phyloP scores from a whole-genome alignment of 257 asterid species.

The Nicotiana tomentosiformis region DNA sequence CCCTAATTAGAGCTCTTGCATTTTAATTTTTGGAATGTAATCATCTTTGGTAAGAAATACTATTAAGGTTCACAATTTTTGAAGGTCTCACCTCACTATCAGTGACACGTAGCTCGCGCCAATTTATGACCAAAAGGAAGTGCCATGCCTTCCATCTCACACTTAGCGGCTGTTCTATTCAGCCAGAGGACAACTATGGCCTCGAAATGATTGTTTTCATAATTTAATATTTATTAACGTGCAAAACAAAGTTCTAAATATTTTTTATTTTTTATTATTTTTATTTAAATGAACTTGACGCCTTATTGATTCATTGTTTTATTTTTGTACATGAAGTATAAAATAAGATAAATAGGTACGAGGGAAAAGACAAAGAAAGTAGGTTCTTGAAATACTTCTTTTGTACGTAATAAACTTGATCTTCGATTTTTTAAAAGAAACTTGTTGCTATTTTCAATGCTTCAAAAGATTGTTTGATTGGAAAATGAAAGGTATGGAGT shows the following conservation, averaged over 20 bases:
- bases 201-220: not conserved
- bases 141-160: not conserved
- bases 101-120: not conserved
- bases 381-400: constrained; percentile 3
- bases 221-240: not conserved
- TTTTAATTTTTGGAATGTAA: no score
- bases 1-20: no score
- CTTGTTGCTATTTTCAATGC: not conserved
- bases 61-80: not conserved
- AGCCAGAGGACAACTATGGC: not conserved
- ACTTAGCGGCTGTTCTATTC: not conserved
- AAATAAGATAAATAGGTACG: not conserved
- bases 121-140: not conserved
- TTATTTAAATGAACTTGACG: not conserved
- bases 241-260: not conserved
- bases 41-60: no score
- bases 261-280: not conserved
- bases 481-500: not conserved
- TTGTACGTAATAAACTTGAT: not conserved
- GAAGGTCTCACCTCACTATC: not conserved
- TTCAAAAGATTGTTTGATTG: not conserved
- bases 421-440: not conserved
- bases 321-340: not conserved
- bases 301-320: not conserved
- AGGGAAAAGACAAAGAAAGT: not conserved